Percentiles rank a stretch among this genome's conserved stretches.
phyloP scores from a whole-genome alignment of 164 flowering plant species.

The Hamamelis virginiana region DNA sequence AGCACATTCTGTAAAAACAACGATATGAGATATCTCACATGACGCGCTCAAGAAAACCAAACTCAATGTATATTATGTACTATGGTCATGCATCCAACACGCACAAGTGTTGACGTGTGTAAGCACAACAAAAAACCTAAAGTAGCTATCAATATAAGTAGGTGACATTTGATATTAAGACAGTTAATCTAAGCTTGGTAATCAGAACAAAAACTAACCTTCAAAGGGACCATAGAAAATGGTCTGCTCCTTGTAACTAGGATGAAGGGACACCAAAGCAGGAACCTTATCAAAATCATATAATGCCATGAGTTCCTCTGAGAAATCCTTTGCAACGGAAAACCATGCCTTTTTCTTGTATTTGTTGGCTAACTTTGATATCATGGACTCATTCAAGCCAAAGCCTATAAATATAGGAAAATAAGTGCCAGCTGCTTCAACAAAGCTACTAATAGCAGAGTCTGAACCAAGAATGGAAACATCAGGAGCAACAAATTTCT shows the following conservation, averaged over 20 bases:
- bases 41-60: background rate
- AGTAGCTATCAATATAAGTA: background rate
- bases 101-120: background rate
- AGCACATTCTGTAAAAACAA: no score
- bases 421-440: slow-evolving; percentile 66
- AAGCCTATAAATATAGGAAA: slow-evolving; percentile 90
- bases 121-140: background rate
- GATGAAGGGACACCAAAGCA: slow-evolving; percentile 77
- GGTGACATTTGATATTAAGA: background rate
- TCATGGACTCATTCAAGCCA: slow-evolving; percentile 71
- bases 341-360: slow-evolving; percentile 98
- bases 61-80: background rate
- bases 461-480: slow-evolving; percentile 80
- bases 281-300: slow-evolving; percentile 96
- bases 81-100: background rate
- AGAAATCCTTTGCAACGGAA: slow-evolving; percentile 81
- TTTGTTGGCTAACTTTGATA: slow-evolving; percentile 55
- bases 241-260: slow-evolving; percentile 58
- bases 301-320: slow-evolving; percentile 69
- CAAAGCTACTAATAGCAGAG: slow-evolving; percentile 56
- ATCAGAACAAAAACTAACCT: no score
- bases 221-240: slow-evolving; percentile 96
- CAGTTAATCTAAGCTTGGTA: no score
- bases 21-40: background rate
- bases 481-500: slow-evolving; percentile 92